phyloP scores from a whole-genome alignment of 2,329 filamentous ascomycete species.

The Penicillium sp. region DNA sequence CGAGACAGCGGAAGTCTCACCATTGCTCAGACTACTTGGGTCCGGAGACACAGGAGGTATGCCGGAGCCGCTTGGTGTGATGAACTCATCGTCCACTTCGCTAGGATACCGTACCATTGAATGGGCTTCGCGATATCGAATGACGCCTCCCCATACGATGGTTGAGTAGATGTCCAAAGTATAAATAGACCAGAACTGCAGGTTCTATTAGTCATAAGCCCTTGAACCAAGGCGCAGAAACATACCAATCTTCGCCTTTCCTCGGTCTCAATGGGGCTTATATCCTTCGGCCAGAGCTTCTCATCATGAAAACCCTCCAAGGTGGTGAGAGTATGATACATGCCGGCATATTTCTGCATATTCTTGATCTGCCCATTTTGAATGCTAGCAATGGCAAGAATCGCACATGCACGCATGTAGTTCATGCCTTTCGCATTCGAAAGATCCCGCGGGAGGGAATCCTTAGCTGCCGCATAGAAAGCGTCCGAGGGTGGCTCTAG shows the following conservation, averaged over 20 bases:
- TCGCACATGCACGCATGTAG: conserved; percentile 47
- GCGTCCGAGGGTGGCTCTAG: conserved; percentile 40
- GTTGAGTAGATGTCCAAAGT: conserved; percentile 55
- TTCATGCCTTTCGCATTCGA: conserved; percentile 29
- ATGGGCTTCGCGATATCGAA: conserved; percentile 48
- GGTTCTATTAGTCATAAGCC: conserved; percentile 3
- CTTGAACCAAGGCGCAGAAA: background rate
- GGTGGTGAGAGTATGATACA: conserved; percentile 50
- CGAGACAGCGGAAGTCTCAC: conserved; percentile 11
- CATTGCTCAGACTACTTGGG: conserved; percentile 12
- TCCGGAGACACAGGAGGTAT: conserved; percentile 18
- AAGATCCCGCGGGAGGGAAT: conserved; percentile 41
- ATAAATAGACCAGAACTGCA: conserved; percentile 57
- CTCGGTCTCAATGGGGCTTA: conserved; percentile 49
- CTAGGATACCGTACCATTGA: conserved; percentile 50
- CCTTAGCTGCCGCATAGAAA: conserved; percentile 46
- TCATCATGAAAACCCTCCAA: conserved; percentile 56
- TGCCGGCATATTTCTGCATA: conserved; percentile 53
- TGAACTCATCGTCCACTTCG: conserved; percentile 49
- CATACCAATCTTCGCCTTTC: conserved; percentile 49
- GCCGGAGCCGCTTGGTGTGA: conserved; percentile 33
- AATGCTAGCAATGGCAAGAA: conserved; percentile 52
- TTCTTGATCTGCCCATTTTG: conserved; percentile 51
- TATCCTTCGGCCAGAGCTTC: conserved; percentile 49
- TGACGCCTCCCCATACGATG: conserved; percentile 52